Evolutionary conservation across 805 yeast species (phyloP).

Genomic region (Suhomyces canberraensis): DNA sequence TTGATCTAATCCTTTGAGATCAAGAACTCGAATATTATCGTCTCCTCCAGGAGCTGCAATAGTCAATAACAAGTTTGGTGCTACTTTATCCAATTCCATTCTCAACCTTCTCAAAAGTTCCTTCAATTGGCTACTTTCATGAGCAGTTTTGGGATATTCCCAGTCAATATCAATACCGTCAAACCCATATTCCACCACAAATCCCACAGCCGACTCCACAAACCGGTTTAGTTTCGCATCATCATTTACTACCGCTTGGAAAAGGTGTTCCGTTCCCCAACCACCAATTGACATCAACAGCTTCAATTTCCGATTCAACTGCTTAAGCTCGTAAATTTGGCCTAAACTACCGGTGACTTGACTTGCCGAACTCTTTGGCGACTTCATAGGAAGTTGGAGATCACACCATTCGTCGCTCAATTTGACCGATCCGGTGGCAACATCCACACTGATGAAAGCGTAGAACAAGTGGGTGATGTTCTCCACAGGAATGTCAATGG

Average conservation of each 20-base stretch:
- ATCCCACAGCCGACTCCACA: conserved; percentile 44
- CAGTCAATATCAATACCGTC: conserved; percentile 95
- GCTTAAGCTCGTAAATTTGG: conserved; percentile 48
- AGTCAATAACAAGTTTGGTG: conserved; percentile 47
- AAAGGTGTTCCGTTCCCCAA: conserved; percentile 48
- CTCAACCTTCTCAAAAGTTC: conserved; percentile 42
- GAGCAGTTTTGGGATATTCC: conserved; percentile 70
- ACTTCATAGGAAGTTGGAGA: conserved; percentile 35
- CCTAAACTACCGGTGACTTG: conserved; percentile 47
- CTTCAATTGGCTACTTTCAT: conserved; percentile 46
- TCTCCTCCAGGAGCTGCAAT: conserved; percentile 74
- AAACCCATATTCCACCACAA: conserved; percentile 56
- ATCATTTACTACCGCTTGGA: conserved; percentile 27
- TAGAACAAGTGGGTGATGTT: conserved; percentile 67
- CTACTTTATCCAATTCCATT: conserved; percentile 28
- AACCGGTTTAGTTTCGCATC: conserved; percentile 39
- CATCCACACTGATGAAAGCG: conserved; percentile 66
- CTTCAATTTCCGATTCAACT: conserved; percentile 40
- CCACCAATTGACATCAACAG: conserved; percentile 84
- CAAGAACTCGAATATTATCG: conserved; percentile 41
- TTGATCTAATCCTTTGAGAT: conserved; percentile 53
- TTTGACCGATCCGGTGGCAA: conserved; percentile 48
- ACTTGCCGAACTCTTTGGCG: conserved; percentile 13
- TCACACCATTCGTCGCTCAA: conserved; percentile 71
- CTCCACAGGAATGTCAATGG: conserved; percentile 57